phyloP scores from a whole-genome alignment of 768 basidiomycete species.

The Lactifluus hygrophoroides region DNA sequence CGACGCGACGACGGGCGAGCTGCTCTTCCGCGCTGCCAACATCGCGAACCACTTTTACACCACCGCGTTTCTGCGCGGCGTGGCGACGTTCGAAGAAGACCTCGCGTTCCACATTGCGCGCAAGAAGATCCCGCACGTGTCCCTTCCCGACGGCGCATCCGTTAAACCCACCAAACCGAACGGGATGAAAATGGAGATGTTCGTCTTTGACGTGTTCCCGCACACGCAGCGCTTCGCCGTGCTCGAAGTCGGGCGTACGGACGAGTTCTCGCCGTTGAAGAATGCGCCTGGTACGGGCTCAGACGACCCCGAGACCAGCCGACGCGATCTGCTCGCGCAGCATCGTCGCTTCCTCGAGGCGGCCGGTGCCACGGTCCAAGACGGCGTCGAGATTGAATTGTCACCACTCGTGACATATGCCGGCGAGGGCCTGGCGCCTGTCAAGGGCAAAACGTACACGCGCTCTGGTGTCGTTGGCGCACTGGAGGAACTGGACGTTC shows the following conservation, averaged over 20 bases:
- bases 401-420: constrained; percentile 84
- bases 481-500: constrained; percentile 62
- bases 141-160: constrained; percentile 53
- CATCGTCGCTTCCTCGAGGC: constrained; percentile 75
- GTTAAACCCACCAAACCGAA: constrained; percentile 88
- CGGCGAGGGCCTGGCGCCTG: constrained; percentile 79
- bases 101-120: constrained; percentile 97
- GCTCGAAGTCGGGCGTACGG: constrained; percentile 76
- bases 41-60: constrained; percentile 99
- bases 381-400: constrained; percentile 82
- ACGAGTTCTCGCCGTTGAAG: constrained; percentile 96
- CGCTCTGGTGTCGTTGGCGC: constrained; percentile 63
- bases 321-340: constrained; percentile 81
- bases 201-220: constrained; percentile 98
- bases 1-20: constrained; percentile 58
- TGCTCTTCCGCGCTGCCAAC: constrained; percentile 90
- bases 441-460: constrained; percentile 70
- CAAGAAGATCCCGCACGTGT: constrained; percentile 90
- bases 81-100: constrained; percentile 74
- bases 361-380: constrained; percentile 66
- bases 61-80: constrained; percentile 66
- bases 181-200: constrained; percentile 98
- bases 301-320: constrained; percentile 86
- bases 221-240: constrained; percentile 77
- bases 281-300: constrained; percentile 90